Evolutionary conservation across 1,284 basidiomycete genomes (phyloP).

Genomic region (Ceratobasidium sp.): DNA sequence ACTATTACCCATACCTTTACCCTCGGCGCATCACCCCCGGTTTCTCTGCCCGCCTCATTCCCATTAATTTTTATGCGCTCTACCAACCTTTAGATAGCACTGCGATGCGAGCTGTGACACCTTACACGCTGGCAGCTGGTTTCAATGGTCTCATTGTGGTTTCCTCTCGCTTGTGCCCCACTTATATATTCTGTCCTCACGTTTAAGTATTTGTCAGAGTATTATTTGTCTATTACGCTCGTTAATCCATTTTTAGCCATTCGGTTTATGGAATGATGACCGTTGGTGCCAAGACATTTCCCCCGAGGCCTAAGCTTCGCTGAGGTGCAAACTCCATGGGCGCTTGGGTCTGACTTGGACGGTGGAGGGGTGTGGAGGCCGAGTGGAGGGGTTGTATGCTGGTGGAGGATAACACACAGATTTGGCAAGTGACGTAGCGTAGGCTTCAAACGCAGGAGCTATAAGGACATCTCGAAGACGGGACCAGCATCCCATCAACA

Average conservation of each 20-base stretch:
- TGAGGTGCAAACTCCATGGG: not conserved
- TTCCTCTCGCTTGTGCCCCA: not conserved
- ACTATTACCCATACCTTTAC: not conserved
- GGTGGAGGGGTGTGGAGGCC: not conserved
- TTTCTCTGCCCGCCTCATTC: too few relatives aligned
- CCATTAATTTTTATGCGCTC: constrained; percentile 9
- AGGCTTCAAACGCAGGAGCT: not conserved
- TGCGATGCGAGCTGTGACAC: constrained; percentile 1
- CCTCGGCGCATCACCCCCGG: too few relatives aligned
- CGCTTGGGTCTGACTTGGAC: not conserved
- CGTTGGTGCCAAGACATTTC: not conserved
- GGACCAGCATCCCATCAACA: not conserved
- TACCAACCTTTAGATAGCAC: constrained; percentile 9
- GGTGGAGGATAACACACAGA: not conserved
- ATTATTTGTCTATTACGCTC: constrained; percentile 25
- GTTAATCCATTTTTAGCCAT: constrained; percentile 29
- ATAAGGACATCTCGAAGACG: not conserved
- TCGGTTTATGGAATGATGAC: not conserved
- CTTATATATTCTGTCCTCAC: constrained; percentile 11
- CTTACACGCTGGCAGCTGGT: not conserved
- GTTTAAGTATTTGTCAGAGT: constrained; percentile 40
- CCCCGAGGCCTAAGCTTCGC: not conserved
- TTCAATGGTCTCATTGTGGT: not conserved
- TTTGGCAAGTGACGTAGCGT: not conserved
- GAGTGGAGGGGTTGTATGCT: not conserved